Evolutionary conservation across 208 protist species (phyloP).

Genomic region (Leishmania martiniquensis): DNA sequence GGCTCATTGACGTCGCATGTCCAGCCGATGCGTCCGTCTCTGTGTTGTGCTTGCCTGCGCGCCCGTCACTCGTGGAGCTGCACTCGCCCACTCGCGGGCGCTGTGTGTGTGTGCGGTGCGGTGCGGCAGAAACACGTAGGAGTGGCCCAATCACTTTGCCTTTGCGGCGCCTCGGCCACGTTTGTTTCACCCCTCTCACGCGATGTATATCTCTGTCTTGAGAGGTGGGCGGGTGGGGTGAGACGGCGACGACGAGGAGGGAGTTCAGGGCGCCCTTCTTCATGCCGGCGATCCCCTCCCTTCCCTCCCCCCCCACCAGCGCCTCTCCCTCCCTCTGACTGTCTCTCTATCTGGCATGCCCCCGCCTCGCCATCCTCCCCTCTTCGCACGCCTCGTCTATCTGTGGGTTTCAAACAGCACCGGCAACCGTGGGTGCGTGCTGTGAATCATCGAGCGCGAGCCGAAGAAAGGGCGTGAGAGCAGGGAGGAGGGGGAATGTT

Average conservation of each 20-base stretch:
- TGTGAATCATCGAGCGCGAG: background rate
- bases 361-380: too few species aligned
- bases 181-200: background rate
- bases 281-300: too few species aligned
- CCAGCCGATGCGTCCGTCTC: background rate
- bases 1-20: background rate
- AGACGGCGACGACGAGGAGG: background rate
- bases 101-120: too few species aligned
- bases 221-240: too few species aligned
- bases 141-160: too few species aligned
- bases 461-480: background rate
- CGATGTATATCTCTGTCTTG: background rate
- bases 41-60: background rate
- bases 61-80: background rate
- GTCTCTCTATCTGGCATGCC: too few species aligned
- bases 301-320: too few species aligned
- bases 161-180: background rate
- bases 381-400: background rate
- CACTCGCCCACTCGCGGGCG: too few species aligned
- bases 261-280: too few species aligned
- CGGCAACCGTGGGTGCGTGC: background rate
- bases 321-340: background rate
- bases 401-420: background rate
- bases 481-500: background rate
- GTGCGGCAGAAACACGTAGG: too few species aligned